Base-by-base conservation (phyloP, 2,329 filamentous ascomycete genomes). In the Escovopsis weberi region DNA sequence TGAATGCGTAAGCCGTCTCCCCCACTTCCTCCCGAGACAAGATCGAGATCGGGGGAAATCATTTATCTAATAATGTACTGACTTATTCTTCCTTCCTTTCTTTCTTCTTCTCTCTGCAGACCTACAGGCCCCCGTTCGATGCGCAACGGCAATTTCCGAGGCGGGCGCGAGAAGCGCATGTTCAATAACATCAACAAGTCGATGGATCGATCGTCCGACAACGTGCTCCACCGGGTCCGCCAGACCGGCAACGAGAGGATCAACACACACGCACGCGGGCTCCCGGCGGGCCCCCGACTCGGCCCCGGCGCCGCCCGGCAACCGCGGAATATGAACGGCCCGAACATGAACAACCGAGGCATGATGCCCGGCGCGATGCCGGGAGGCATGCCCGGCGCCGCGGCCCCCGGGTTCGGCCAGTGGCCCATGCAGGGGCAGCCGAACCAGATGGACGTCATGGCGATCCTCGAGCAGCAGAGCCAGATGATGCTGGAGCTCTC, bases 41-140 rank as follows among this genome's bases (percentile, higher is more conserved):
- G 18, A 37, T 15, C 15, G 15, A 15, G 15, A 15, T 15, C 15
- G 15, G 15, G 15, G 15, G 15, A 12, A 5, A 37, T 37, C 2
- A 23, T 9, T 12, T 37, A 12, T 10, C 10, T 9, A 23, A 23
- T 4, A 23, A 23, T 4, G 23, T 23, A 18, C 36, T 37, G 6
- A 26, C 33, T 15, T 33, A 12, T 34, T 6, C 12, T n/a, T 23
- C n/a, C 12, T 39, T 30, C 12, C 33, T 18, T 34, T 6, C 12
- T n/a, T 23, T 12, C 12, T 39, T 30, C 33, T 37, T 30, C 45
- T 23, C 23, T 23, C 23, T 23, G 2, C 55, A 95, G 89, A 56
- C 91, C 91, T 9, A 96, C 87, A 41, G 91, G 89, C 44, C 91
- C 91, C 15, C 91, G 88, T 60, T 87, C 88, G 32, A 94, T 96